Evolutionary conservation across 768 basidiomycete genomes (phyloP).

Genomic region (Amanita pallidorosea): DNA sequence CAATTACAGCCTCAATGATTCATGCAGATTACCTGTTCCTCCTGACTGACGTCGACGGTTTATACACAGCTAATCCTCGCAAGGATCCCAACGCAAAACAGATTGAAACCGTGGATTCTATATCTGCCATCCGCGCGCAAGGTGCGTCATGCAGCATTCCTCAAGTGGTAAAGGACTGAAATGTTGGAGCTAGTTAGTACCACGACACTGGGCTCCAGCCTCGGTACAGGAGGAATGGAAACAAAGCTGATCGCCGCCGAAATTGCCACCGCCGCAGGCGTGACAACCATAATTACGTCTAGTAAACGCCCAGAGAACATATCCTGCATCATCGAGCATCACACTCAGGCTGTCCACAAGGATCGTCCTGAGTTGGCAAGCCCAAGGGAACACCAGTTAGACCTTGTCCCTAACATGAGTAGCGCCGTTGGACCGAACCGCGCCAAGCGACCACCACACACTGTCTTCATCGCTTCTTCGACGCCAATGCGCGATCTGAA

Average conservation of each 20-base stretch:
- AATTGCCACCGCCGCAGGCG: conserved; percentile 91
- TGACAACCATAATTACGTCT: conserved; percentile 82
- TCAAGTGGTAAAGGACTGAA: neutral
- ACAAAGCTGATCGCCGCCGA: conserved; percentile 98
- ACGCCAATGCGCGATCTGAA: conserved; percentile 80
- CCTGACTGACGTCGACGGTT: conserved; percentile 90
- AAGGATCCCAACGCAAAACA: conserved; percentile 76
- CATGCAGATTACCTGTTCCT: conserved; percentile 97
- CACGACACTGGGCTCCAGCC: conserved; percentile 79
- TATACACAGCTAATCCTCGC: conserved; percentile 93
- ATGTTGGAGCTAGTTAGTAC: conserved; percentile 62
- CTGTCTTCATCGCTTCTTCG: conserved; percentile 69
- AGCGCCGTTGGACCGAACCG: neutral
- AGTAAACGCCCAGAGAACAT: conserved; percentile 72
- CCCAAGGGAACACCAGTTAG: neutral
- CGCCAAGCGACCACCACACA: conserved; percentile 62
- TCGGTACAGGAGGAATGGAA: conserved; percentile 99
- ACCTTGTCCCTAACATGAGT: too few species aligned
- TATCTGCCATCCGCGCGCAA: conserved; percentile 69
- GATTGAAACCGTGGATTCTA: conserved; percentile 76
- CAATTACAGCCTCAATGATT: conserved; percentile 95
- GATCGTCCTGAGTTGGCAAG: neutral
- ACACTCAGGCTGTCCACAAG: conserved; percentile 21
- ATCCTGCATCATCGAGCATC: conserved; percentile 73
- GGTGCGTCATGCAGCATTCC: conserved; percentile 32